These are phyloP conservation scores for Rutstroemia sp. DNA, from an alignment of 2,329 filamentous ascomycete genomes.

Conservation along the genomic window DNA sequence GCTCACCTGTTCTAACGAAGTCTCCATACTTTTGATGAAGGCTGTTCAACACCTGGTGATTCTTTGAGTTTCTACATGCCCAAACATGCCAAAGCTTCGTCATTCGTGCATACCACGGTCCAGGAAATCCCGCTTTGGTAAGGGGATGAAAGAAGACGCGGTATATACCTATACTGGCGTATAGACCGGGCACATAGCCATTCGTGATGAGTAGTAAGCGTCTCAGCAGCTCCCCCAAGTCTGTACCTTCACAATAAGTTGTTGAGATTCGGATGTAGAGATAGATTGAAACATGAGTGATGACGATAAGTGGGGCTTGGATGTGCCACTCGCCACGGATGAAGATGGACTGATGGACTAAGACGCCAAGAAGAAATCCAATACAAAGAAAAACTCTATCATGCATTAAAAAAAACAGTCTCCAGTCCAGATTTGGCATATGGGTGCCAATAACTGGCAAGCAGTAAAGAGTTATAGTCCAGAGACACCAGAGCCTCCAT, in stretches of 20 bases:
- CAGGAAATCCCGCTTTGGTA: background rate
- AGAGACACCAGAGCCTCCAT: conserved; percentile 6
- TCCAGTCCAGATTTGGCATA: too few relatives aligned
- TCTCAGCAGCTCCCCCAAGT: background rate
- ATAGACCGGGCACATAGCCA: background rate
- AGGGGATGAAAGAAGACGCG: background rate
- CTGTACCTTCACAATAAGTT: background rate
- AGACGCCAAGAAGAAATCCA: background rate
- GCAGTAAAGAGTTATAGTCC: conserved; percentile 6
- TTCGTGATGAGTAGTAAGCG: background rate
- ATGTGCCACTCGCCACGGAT: conserved; percentile 4
- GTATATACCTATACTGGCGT: background rate
- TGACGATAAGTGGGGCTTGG: background rate
- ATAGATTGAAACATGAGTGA: background rate
- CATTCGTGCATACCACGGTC: background rate
- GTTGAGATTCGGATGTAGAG: background rate
- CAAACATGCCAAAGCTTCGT: background rate
- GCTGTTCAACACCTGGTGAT: background rate
- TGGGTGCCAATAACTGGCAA: background rate
- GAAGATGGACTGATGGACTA: background rate
- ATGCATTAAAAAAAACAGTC: too few relatives aligned
- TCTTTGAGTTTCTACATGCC: background rate
- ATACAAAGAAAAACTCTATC: too few relatives aligned
- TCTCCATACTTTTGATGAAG: background rate
- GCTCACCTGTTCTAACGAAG: background rate